Evolutionary conservation across 192 early-diverging fungal species (phyloP).

Genomic region (Backusella liffmaniae): DNA sequence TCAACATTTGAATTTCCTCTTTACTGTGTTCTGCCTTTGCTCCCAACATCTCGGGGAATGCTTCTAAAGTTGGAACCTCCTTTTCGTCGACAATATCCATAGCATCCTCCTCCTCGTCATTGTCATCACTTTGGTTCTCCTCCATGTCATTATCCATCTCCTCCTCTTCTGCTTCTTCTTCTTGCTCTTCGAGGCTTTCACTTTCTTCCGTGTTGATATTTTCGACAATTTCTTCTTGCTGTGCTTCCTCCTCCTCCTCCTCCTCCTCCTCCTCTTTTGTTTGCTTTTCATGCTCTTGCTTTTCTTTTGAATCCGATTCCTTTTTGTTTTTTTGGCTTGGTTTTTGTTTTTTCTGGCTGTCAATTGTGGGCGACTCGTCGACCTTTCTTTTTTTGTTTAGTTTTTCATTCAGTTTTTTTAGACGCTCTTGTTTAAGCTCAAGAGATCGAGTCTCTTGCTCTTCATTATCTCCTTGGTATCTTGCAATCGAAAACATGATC

Average conservation of each 20-base stretch:
- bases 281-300: slow-evolving; percentile 14
- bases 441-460: slow-evolving; percentile 24
- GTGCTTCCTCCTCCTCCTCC: slow-evolving; percentile 9
- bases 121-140: slow-evolving; percentile 16
- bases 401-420: slow-evolving; percentile 43
- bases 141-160: slow-evolving; percentile 24
- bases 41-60: slow-evolving; percentile 44
- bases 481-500: slow-evolving; percentile 36
- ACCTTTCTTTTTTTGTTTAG: slow-evolving; percentile 40
- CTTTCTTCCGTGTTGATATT: slow-evolving; percentile 6
- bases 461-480: slow-evolving; percentile 28
- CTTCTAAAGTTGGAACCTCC: slow-evolving; percentile 23
- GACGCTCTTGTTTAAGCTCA: slow-evolving; percentile 32
- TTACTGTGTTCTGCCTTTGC: slow-evolving; percentile 32
- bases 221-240: slow-evolving; percentile 10
- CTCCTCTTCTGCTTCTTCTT: slow-evolving; percentile 5
- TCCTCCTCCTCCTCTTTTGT: neutral
- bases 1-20: slow-evolving; percentile 44
- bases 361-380: neutral
- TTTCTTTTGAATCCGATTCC: slow-evolving; percentile 35
- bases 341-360: neutral
- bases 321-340: slow-evolving; percentile 20
- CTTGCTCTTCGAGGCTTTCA: slow-evolving; percentile 10
- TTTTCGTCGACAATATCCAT: neutral
- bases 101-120: slow-evolving; percentile 14